phyloP scores from a whole-genome alignment of 202 grass and related monocot genomes.

The Dendrocalamus latiflorus region DNA sequence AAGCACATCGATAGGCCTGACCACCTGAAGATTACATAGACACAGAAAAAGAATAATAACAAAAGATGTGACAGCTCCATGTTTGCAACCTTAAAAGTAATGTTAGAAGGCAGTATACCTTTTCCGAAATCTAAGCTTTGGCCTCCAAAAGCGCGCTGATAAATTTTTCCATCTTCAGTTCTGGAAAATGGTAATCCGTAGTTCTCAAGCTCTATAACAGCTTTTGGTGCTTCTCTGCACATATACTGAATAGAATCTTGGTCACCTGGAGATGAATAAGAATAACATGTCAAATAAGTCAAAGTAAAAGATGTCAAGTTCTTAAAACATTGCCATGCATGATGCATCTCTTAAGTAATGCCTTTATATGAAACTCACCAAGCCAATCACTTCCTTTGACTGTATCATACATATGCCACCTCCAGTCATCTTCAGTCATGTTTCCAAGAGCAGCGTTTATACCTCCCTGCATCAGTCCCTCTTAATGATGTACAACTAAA shows the following conservation, averaged over 20 bases:
- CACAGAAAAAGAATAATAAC: too few relatives aligned
- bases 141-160: slow-evolving; percentile 95
- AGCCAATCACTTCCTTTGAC: slow-evolving; percentile 99
- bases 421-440: slow-evolving; percentile 99
- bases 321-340: neutral
- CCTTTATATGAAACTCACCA: slow-evolving; percentile 38
- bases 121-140: slow-evolving; percentile 99
- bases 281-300: neutral
- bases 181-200: slow-evolving; percentile 95
- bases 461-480: slow-evolving; percentile 52
- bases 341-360: neutral
- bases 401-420: slow-evolving; percentile 99
- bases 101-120: slow-evolving; percentile 41
- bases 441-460: slow-evolving; percentile 99
- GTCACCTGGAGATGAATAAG: slow-evolving; percentile 56
- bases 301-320: neutral
- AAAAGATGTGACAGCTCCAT: too few relatives aligned
- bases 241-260: slow-evolving; percentile 99
- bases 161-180: slow-evolving; percentile 98
- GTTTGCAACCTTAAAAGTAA: too few relatives aligned
- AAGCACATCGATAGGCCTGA: slow-evolving; percentile 94
- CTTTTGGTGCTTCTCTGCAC: slow-evolving; percentile 99
- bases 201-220: slow-evolving; percentile 98
- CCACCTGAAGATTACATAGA: slow-evolving; percentile 53
- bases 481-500: slow-evolving; percentile 1